Evolutionary conservation across 164 flowering plant species (phyloP).

Genomic region (Vitis rupestris): DNA sequence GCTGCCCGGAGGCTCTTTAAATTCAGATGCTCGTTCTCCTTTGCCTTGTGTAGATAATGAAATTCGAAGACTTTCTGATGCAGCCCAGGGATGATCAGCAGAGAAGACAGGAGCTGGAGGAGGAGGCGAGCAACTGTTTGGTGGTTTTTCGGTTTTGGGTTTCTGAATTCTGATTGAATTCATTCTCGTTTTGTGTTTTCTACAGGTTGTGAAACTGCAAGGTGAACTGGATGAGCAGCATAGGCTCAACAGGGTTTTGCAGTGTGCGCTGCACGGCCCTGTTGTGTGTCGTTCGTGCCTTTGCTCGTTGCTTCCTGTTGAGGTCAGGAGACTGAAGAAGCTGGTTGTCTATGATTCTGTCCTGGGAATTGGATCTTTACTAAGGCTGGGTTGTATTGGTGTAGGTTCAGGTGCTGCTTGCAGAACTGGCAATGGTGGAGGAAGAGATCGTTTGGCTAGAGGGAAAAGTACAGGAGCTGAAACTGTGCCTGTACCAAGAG

Average conservation of each 20-base stretch:
- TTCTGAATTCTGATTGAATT: not conserved
- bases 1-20: not conserved
- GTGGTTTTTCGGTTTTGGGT: not conserved
- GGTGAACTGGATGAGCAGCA: constrained; percentile 53
- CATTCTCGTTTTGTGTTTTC: not conserved
- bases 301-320: constrained; percentile 46
- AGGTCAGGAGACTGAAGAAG: constrained; percentile 33
- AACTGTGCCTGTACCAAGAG: constrained; percentile 41
- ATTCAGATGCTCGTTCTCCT: not conserved
- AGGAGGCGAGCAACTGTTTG: constrained; percentile 44
- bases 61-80: constrained; percentile 74
- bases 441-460: constrained; percentile 68
- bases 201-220: constrained; percentile 59
- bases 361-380: not conserved
- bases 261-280: constrained; percentile 56
- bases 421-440: constrained; percentile 64
- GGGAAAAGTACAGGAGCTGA: constrained; percentile 52
- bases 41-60: constrained; percentile 37
- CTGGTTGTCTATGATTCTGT: too few relatives aligned
- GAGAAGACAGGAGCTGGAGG: constrained; percentile 46
- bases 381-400: not conserved
- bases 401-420: constrained; percentile 61
- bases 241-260: constrained; percentile 44
- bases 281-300: constrained; percentile 31
- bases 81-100: constrained; percentile 42